phyloP scores from a whole-genome alignment of 495 filamentous ascomycete genomes.

The Talaromyces nanjingensis region DNA sequence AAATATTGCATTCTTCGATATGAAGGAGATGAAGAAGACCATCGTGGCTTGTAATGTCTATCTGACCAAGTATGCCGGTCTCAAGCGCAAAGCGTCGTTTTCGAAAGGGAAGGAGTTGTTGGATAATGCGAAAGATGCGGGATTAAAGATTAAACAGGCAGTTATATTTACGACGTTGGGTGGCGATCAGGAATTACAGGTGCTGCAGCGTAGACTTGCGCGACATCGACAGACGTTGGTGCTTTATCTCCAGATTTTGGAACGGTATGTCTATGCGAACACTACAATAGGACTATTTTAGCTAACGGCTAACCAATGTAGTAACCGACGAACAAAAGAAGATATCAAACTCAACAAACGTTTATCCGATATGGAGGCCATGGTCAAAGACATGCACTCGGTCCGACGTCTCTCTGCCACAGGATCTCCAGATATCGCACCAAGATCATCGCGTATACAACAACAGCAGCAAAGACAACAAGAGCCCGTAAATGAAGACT shows the following conservation, averaged over 20 bases:
- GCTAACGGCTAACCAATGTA: neutral
- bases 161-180: neutral
- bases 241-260: conserved; percentile 9
- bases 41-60: conserved; percentile 1
- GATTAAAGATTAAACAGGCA: neutral
- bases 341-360: neutral
- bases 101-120: conserved; percentile 2
- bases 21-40: conserved; percentile 2
- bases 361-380: conserved; percentile 2
- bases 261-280: neutral
- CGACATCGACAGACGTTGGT: conserved; percentile 7
- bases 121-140: neutral
- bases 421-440: neutral
- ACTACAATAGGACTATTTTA: neutral
- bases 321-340: neutral
- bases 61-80: conserved; percentile 1
- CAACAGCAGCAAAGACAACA: neutral
- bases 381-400: conserved; percentile 3
- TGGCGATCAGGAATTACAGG: conserved; percentile 2
- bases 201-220: conserved; percentile 1
- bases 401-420: neutral
- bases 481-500: neutral
- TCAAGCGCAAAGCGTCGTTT: neutral
- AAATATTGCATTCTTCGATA: conserved; percentile 1
- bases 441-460: neutral